Evolutionary conservation across 2,329 filamentous ascomycete species (phyloP).

Genomic region (Talaromyces sp.): DNA sequence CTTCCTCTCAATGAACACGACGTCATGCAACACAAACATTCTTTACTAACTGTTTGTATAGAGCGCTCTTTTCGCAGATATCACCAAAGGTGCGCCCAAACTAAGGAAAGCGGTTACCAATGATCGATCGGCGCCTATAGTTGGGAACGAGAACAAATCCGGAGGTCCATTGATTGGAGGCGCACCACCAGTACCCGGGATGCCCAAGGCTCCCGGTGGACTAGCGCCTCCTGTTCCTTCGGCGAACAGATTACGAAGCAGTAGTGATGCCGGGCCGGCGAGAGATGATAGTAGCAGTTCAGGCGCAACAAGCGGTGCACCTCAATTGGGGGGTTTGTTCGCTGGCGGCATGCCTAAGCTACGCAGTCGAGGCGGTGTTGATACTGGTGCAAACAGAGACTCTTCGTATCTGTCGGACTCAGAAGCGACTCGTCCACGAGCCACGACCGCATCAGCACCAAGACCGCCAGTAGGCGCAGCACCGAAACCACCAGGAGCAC

Average conservation of each 20-base stretch:
- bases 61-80: conserved; percentile 85
- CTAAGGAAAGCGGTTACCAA: conserved; percentile 88
- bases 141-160: conserved; percentile 56
- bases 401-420: conserved; percentile 78
- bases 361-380: conserved; percentile 79
- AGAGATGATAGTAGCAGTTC: conserved; percentile 44
- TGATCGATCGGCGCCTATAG: conserved; percentile 77
- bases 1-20: background rate
- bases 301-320: conserved; percentile 56
- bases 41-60: conserved; percentile 38
- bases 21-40: background rate
- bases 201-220: conserved; percentile 57
- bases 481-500: conserved; percentile 54
- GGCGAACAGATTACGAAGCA: conserved; percentile 69
- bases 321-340: conserved; percentile 83
- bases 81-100: conserved; percentile 66
- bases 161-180: conserved; percentile 64
- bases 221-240: conserved; percentile 69
- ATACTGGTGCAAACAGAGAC: conserved; percentile 71
- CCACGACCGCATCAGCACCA: conserved; percentile 24
- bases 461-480: conserved; percentile 52
- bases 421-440: conserved; percentile 52
- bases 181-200: conserved; percentile 75
- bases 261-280: conserved; percentile 61
- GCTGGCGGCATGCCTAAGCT: conserved; percentile 94